These are phyloP conservation scores for Davidsoniella virescens DNA, from an alignment of 2,329 filamentous ascomycete species.

Conservation along the genomic window DNA sequence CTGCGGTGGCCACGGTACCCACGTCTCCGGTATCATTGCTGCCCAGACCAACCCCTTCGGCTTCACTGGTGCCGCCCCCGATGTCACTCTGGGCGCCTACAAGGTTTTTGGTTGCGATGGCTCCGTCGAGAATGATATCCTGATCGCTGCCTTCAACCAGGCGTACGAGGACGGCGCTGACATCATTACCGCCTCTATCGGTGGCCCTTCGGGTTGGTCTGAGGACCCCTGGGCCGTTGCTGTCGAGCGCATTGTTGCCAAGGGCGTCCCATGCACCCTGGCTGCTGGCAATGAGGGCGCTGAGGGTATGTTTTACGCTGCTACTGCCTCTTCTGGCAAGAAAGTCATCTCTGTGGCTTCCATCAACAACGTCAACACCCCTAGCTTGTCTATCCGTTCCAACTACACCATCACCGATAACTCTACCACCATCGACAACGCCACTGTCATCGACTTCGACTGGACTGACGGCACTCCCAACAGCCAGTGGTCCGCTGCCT, in stretches of 20 bases:
- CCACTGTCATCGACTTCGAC: constrained; percentile 23
- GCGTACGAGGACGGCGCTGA: constrained; percentile 43
- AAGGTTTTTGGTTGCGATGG: constrained; percentile 41
- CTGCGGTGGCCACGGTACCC: constrained; percentile 43
- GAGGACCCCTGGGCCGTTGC: constrained; percentile 34
- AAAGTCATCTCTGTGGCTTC: constrained; percentile 33
- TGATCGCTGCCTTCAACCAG: constrained; percentile 42
- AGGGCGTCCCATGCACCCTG: constrained; percentile 35
- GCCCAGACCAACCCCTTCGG: constrained; percentile 34
- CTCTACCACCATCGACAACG: constrained; percentile 16
- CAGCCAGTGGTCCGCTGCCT: constrained; percentile 24
- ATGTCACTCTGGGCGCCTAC: constrained; percentile 39
- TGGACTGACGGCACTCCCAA: constrained; percentile 26
- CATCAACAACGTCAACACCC: constrained; percentile 30
- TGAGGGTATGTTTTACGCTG: constrained; percentile 30
- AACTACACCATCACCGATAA: constrained; percentile 22
- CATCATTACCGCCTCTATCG: constrained; percentile 40
- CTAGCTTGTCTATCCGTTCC: constrained; percentile 26
- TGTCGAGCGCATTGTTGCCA: constrained; percentile 34
- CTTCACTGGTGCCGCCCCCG: constrained; percentile 36
- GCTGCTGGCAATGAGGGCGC: constrained; percentile 36
- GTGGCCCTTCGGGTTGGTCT: constrained; percentile 34
- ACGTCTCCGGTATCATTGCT: constrained; percentile 46
- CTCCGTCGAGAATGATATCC: constrained; percentile 34
- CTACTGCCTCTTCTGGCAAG: constrained; percentile 31